phyloP scores from a whole-genome alignment of 2,329 filamentous ascomycete genomes.

The Cercospora janseana region DNA sequence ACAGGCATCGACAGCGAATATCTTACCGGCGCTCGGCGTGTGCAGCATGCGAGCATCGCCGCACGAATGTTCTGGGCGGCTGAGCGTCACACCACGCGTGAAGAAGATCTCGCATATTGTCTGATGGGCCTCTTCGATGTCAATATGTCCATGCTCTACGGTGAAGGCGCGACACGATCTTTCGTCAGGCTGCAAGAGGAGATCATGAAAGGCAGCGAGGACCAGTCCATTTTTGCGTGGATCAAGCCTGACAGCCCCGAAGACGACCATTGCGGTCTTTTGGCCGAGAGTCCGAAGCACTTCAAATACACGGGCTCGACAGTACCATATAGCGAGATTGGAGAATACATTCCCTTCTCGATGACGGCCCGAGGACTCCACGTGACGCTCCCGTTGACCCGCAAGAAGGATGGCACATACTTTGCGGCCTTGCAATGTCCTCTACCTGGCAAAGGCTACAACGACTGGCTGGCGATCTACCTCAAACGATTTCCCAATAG shows the following conservation, averaged over 20 bases:
- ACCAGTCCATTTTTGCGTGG: constrained; percentile 16
- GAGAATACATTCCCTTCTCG: background rate
- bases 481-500: background rate
- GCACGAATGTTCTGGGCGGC: constrained; percentile 22
- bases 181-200: constrained; percentile 13
- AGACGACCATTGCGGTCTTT: background rate
- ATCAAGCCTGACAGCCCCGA: background rate
- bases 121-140: constrained; percentile 47
- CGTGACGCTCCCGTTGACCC: background rate
- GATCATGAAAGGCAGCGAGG: constrained; percentile 11
- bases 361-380: constrained; percentile 4
- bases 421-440: background rate
- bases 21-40: constrained; percentile 17
- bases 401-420: background rate
- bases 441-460: background rate
- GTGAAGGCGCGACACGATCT: constrained; percentile 28
- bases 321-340: background rate
- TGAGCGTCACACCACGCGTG: constrained; percentile 15
- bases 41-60: constrained; percentile 11
- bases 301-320: background rate
- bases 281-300: background rate
- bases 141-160: constrained; percentile 47
- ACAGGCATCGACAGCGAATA: constrained; percentile 33
- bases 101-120: constrained; percentile 48
- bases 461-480: background rate